phyloP scores from a whole-genome alignment of 1,139 yeast species.

The Pichia kudriavzevii region DNA sequence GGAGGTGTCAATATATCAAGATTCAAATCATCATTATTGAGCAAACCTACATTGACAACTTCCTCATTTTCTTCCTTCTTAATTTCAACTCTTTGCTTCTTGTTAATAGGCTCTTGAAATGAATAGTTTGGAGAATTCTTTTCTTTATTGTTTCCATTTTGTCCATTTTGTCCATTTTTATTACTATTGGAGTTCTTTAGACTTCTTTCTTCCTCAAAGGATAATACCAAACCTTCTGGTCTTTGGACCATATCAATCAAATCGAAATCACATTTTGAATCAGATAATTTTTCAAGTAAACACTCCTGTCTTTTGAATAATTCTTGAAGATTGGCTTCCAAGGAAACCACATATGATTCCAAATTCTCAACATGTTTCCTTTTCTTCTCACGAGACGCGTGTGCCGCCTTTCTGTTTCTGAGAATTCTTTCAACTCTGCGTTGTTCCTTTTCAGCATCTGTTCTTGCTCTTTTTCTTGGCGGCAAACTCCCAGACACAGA shows the following conservation, averaged over 20 bases:
- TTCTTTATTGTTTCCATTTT: constrained; percentile 2
- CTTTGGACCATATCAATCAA: constrained; percentile 15
- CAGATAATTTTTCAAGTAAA: constrained; percentile 14
- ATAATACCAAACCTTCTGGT: constrained; percentile 23
- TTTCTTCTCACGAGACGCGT: constrained; percentile 94
- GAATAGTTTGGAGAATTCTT: neutral
- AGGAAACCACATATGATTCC: constrained; percentile 52
- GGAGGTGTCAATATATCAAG: neutral
- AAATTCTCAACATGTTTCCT: constrained; percentile 83
- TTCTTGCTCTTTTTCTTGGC: constrained; percentile 93
- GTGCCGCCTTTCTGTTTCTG: constrained; percentile 95
- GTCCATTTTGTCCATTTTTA: too few relatives aligned
- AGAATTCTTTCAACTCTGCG: constrained; percentile 87
- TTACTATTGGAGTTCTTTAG: too few relatives aligned
- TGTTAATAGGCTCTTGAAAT: too few relatives aligned
- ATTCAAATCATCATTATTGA: too few relatives aligned
- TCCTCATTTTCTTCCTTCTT: neutral
- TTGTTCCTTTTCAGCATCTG: constrained; percentile 95
- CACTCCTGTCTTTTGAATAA: constrained; percentile 21
- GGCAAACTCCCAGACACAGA: constrained; percentile 40
- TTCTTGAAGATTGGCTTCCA: constrained; percentile 32
- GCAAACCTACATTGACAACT: too few relatives aligned
- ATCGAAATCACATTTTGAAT: constrained; percentile 11
- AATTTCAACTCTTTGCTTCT: neutral
- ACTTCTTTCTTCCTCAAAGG: constrained; percentile 9